phyloP scores from a whole-genome alignment of 2,329 filamentous ascomycete species.

The Penicillium verrucosum region DNA sequence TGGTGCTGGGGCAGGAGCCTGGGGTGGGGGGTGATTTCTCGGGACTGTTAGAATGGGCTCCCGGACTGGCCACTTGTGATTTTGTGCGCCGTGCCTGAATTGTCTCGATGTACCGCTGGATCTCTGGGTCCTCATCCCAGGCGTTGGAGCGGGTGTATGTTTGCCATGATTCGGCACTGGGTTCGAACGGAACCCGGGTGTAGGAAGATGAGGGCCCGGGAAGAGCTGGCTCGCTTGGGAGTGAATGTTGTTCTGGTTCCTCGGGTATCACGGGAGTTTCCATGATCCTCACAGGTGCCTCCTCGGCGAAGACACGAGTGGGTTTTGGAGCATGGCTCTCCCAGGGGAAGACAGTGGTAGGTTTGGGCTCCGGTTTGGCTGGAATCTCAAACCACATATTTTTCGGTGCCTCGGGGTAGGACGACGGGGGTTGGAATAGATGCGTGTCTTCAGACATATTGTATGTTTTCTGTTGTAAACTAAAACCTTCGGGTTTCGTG shows the following conservation, averaged over 20 bases:
- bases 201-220: slow-evolving; percentile 1
- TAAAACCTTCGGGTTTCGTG: slow-evolving; percentile 78
- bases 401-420: slow-evolving; percentile 78
- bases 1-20: slow-evolving; percentile 54
- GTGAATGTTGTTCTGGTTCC: not conserved
- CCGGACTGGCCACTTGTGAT: slow-evolving; percentile 37
- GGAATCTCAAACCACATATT: slow-evolving; percentile 89
- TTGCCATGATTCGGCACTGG: slow-evolving; percentile 60
- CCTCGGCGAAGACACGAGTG: slow-evolving; percentile 48
- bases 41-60: slow-evolving; percentile 8
- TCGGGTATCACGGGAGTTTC: not conserved
- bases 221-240: not conserved
- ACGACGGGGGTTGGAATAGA: slow-evolving; percentile 71
- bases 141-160: slow-evolving; percentile 76
- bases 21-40: slow-evolving; percentile 11
- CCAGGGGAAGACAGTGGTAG: slow-evolving; percentile 84
- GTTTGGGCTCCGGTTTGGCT: slow-evolving; percentile 54
- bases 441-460: slow-evolving; percentile 73
- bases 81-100: slow-evolving; percentile 64
- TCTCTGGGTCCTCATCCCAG: slow-evolving; percentile 89
- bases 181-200: slow-evolving; percentile 11
- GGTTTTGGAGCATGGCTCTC: slow-evolving; percentile 64
- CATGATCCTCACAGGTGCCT: not conserved
- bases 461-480: slow-evolving; percentile 77
- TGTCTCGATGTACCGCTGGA: slow-evolving; percentile 79